Percentiles rank a stretch among this genome's conserved stretches.
Conservation (phyloP, 1,284 basidiomycete species). For the Pseudozyma thailandica region DNA sequence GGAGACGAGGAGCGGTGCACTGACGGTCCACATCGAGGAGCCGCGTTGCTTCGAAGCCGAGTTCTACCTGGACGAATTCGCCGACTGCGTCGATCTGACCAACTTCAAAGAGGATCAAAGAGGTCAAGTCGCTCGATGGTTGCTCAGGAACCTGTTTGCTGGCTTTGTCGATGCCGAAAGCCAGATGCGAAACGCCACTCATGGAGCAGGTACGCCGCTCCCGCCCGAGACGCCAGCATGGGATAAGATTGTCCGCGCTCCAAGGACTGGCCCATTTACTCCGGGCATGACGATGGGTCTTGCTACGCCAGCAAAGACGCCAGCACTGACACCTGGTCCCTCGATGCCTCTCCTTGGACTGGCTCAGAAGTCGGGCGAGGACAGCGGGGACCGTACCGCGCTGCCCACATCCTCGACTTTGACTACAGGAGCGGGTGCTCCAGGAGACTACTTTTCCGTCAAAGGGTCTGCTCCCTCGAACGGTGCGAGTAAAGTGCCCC, state of each 20-base stretch:
- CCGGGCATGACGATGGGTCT: conserved; percentile 58
- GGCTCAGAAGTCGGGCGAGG: conserved; percentile 17
- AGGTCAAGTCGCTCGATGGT: conserved; percentile 60
- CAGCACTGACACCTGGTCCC: conserved; percentile 41
- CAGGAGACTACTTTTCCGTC: conserved; percentile 51
- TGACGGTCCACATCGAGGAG: conserved; percentile 88
- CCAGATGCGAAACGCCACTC: conserved; percentile 39
- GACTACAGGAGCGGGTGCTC: conserved; percentile 7
- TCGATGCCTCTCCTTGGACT: conserved; percentile 25
- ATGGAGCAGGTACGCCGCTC: background rate
- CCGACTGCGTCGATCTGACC: conserved; percentile 25
- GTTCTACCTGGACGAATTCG: conserved; percentile 88
- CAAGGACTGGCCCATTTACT: conserved; percentile 63
- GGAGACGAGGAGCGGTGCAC: conserved; percentile 87
- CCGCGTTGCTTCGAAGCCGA: conserved; percentile 88
- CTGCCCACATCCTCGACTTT: conserved; percentile 29
- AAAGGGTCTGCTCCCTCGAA: conserved; percentile 10
- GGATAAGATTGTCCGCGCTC: conserved; percentile 33
- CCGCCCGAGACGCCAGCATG: conserved; percentile 40
- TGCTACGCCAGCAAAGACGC: conserved; percentile 52
- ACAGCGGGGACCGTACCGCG: conserved; percentile 14
- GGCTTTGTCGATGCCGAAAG: conserved; percentile 59
- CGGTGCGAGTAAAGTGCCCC: conserved; percentile 6
- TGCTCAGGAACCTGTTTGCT: conserved; percentile 66
- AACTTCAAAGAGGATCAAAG: conserved; percentile 77